Base-by-base conservation (phyloP, 2,329 filamentous ascomycete genomes). In the Penicillium griseofulvum region DNA sequence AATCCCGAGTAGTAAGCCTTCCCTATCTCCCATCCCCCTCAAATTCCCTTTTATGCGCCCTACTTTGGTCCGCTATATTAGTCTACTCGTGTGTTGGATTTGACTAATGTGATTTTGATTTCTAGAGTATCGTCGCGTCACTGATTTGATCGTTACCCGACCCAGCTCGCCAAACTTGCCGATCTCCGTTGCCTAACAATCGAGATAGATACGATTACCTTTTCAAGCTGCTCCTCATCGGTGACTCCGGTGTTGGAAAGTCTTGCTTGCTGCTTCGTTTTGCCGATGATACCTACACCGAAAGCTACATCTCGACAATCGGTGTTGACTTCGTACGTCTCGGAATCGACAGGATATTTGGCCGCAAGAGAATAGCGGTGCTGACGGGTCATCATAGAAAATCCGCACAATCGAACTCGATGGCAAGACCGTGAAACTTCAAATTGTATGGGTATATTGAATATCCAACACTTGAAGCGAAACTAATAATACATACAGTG, bases 211-310 rank as follows among this genome's bases (percentile, higher is more conserved):
- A 99, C 89, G 94, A 99, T 78, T 99, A 99, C 79, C 91, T 99
- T 74, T 99, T 99, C 87, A 99, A 99, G 87, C 91, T 99, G 66
- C 90, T 99, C 79, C 93, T 99, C 83, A 99, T 99, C 87, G 94
- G 94, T 80, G 94, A 99, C 78, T 99, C 94, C 77, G 94, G 94
- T 87, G 94, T 99, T 73, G 94, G 94, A 88, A 99, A 99, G 88
- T 99, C 94, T 74, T 99, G 94, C 81, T 78, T 99, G 81, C 84
- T 99, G 68, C 84, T 99, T 75, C 91, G 94, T 81, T 99, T 99
- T 74, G 94, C 94, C 74, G 94, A 97, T 76, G 92, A 97, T 74
- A 97, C 94, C 77, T 99, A 97, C 83, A 99, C 94, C 59, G 94
- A 97, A 82, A 96, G 90, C 76, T 99, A 97, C 83, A 99, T 99